Evolutionary conservation across 2,329 filamentous ascomycete genomes (phyloP).

Genomic region (Aspergillus pseudoviridinutans): DNA sequence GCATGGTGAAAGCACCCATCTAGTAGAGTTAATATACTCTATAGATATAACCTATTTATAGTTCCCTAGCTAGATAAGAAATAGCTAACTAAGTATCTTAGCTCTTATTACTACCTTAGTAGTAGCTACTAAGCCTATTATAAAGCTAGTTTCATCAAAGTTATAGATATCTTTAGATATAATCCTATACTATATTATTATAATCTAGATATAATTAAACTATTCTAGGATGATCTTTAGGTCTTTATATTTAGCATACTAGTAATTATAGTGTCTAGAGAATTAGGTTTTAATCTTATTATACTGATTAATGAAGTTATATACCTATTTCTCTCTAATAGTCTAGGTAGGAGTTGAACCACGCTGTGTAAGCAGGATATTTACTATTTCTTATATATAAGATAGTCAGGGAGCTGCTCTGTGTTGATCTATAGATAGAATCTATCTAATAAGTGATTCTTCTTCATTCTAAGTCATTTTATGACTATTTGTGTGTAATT

Average conservation of each 20-base stretch:
- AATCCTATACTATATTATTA: constrained; percentile 8
- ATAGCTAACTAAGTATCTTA: constrained; percentile 1
- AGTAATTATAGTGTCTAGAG: constrained; percentile 1
- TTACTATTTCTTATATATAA: constrained; percentile 1
- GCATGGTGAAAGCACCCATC: constrained; percentile 6
- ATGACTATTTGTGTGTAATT: too few relatives aligned
- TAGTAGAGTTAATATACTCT: constrained; percentile 6
- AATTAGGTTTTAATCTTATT: neutral
- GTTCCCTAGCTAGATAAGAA: constrained; percentile 12
- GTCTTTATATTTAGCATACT: constrained; percentile 5
- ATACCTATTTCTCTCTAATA: neutral
- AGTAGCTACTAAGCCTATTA: constrained; percentile 8
- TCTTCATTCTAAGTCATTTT: constrained; percentile 1
- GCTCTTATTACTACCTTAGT: constrained; percentile 1
- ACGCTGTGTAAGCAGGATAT: constrained; percentile 1
- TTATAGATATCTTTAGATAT: constrained; percentile 10
- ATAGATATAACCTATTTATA: constrained; percentile 13
- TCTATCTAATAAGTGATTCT: constrained; percentile 2
- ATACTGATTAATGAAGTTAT: constrained; percentile 4
- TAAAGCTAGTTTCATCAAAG: constrained; percentile 4
- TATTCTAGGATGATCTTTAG: constrained; percentile 2
- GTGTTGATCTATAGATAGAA: constrained; percentile 2
- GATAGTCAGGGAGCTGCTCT: neutral
- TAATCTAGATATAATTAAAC: constrained; percentile 9
- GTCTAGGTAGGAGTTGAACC: neutral